phyloP scores from a whole-genome alignment of 306 rosid genomes.

The Cercis canadensis region DNA sequence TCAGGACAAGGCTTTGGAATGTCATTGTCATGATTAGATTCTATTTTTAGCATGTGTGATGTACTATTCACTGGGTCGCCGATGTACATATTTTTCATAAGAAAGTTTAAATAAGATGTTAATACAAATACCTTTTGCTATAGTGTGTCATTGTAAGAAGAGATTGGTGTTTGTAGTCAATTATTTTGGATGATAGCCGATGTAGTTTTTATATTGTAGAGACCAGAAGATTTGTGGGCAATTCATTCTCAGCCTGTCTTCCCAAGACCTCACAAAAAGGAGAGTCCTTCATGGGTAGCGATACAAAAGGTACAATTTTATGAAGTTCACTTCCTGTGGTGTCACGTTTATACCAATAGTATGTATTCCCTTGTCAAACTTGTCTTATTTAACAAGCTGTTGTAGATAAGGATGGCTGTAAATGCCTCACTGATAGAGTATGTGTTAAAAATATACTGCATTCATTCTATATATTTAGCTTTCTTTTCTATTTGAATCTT shows the following conservation, averaged over 20 bases:
- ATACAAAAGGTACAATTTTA: conserved; percentile 69
- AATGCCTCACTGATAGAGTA: conserved; percentile 16
- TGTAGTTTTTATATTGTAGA: conserved; percentile 52
- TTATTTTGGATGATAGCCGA: conserved; percentile 25
- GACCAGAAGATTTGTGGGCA: conserved; percentile 94
- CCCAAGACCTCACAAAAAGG: conserved; percentile 87
- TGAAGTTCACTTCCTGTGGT: conserved; percentile 30
- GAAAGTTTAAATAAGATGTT: no score
- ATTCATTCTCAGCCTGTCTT: conserved; percentile 77
- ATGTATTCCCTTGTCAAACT: conserved; percentile 12
- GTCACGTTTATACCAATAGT: conserved; percentile 13
- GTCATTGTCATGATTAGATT: no score
- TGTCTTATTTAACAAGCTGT: conserved; percentile 4
- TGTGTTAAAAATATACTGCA: conserved; percentile 1
- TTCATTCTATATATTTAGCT: not conserved
- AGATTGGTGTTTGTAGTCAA: not conserved
- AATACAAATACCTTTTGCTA: not conserved
- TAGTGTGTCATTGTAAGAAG: conserved; percentile 26
- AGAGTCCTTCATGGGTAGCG: conserved; percentile 84
- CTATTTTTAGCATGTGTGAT: no score
- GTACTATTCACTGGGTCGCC: no score
- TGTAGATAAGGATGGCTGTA: not conserved
- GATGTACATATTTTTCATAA: no score
- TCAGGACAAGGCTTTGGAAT: no score
- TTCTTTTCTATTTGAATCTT: not conserved